Evolutionary conservation across 2,329 filamentous ascomycete species (phyloP), one percentile per base, ranked within the genome.

Genomic region (Claviceps capensis): DNA sequence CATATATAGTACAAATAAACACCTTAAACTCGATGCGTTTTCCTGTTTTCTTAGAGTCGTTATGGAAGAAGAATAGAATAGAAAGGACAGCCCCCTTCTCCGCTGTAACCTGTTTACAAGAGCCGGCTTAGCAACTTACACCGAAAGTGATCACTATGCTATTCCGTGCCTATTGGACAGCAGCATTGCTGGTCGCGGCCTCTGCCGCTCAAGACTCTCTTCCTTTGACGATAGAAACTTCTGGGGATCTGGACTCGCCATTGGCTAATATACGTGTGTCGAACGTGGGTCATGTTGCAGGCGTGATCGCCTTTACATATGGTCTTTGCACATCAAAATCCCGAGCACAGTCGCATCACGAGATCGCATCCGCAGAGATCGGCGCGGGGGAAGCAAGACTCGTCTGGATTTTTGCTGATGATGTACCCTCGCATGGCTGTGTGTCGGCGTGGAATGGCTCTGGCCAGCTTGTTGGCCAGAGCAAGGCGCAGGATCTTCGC

Each of bases 391-490:
- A 51, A 2, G 44, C 44, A 11, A 43, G 54, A 36, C 46, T 55
- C 2, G 49, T 52, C 2, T 55, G 54, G 51, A 14, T 52, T 16
- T 50, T 55, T 8, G 51, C 54, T 8, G 16, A 30, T 9, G 49
- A 48, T 30, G 47, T 47, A 4, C 37, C 65, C 62, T 61, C 63
- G 3, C 64, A 62, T 13, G 67, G 67, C 13, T 72, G 70, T 55
- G 63, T 72, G 44, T 70, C 68, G 1, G 69, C 69, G 2, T 72
- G 67, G 69, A 58, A 58, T 40, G 53, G 57, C 0, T 34, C 57
- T 1, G 65, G 63, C 6, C 48, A 50, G 1, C 61, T 68, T 2
- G 54, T 68, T 16, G 69, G 65, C 19, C 64, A 63, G 22, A 69
- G 68, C 50, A 58, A 61, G 52, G 40, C 37, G 2, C 65, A 69